Percentiles rank a stretch among this genome's conserved stretches.
phyloP scores from a whole-genome alignment of 306 rosid genomes.

The Lathyrus oleraceus region DNA sequence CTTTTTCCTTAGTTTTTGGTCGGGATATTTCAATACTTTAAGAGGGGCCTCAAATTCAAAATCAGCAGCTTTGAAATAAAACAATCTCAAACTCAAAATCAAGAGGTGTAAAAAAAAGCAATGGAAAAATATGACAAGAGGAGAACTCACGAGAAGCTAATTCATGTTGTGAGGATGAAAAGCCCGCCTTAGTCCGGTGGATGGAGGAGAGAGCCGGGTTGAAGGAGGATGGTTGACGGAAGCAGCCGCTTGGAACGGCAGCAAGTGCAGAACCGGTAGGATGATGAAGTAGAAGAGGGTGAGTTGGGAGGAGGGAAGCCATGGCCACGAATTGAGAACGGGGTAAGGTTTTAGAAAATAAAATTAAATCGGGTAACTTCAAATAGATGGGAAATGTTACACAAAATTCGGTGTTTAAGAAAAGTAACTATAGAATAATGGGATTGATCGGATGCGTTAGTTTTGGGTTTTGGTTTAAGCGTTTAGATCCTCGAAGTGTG shows the following conservation, averaged over 20 bases:
- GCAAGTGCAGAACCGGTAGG: constrained; percentile 35
- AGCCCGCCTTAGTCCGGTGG: constrained; percentile 46
- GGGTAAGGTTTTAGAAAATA: background rate
- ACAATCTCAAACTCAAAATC: constrained; percentile 58
- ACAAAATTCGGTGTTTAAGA: too few relatives aligned
- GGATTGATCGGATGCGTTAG: too few relatives aligned
- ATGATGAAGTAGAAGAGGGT: constrained; percentile 19
- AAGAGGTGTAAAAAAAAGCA: constrained; percentile 41
- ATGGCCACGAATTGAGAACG: constrained; percentile 37
- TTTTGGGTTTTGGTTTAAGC: too few relatives aligned
- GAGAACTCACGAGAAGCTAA: constrained; percentile 63
- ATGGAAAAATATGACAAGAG: background rate
- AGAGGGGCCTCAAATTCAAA: constrained; percentile 72
- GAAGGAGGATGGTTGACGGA: constrained; percentile 32
- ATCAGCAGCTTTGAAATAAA: constrained; percentile 51
- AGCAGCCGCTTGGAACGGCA: constrained; percentile 33
- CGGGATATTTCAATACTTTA: constrained; percentile 72
- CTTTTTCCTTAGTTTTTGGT: constrained; percentile 68
- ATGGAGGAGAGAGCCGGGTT: constrained; percentile 28
- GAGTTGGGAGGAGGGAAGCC: constrained; percentile 44
- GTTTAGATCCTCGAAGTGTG: too few relatives aligned
- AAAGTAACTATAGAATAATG: too few relatives aligned
- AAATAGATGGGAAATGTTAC: too few relatives aligned
- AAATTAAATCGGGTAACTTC: too few relatives aligned
- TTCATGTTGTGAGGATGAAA: constrained; percentile 52